Percentiles rank a stretch among this genome's conserved stretches.
Evolutionary conservation across 2,329 filamentous ascomycete genomes (phyloP).

Genomic region (Aaosphaeria pasadenensis): DNA sequence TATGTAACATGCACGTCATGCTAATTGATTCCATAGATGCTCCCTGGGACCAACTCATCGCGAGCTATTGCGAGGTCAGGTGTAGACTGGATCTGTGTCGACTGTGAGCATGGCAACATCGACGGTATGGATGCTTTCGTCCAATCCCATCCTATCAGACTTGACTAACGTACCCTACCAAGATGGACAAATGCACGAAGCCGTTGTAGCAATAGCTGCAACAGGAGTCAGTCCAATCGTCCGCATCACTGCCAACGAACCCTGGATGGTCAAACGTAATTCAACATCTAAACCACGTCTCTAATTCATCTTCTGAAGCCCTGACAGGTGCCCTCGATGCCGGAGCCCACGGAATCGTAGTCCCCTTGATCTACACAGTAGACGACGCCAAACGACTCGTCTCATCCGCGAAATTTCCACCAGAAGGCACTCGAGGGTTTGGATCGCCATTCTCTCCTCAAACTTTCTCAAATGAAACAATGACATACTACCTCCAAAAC

Average conservation of each 20-base stretch:
- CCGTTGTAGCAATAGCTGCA: slow-evolving; percentile 48
- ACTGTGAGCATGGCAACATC: slow-evolving; percentile 57
- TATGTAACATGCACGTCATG: background rate
- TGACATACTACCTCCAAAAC: slow-evolving; percentile 51
- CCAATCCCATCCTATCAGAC: background rate
- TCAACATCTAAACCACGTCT: background rate
- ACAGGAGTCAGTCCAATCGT: slow-evolving; percentile 45
- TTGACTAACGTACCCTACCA: background rate
- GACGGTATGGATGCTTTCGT: slow-evolving; percentile 37
- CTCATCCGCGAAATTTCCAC: slow-evolving; percentile 55
- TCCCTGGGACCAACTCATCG: slow-evolving; percentile 54
- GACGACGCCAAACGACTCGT: slow-evolving; percentile 54
- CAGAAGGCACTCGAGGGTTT: slow-evolving; percentile 53
- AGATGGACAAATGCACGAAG: slow-evolving; percentile 55
- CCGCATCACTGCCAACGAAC: slow-evolving; percentile 54
- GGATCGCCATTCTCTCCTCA: slow-evolving; percentile 54
- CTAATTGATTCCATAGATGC: slow-evolving; percentile 32
- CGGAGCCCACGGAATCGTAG: slow-evolving; percentile 58
- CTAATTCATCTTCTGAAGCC: slow-evolving; percentile 1
- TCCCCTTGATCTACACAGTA: slow-evolving; percentile 52
- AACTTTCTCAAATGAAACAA: slow-evolving; percentile 40
- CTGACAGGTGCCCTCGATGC: slow-evolving; percentile 52
- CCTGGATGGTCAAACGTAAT: slow-evolving; percentile 60
- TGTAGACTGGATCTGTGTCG: slow-evolving; percentile 55
- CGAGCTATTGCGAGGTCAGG: slow-evolving; percentile 52